These are phyloP conservation scores for Sporisorium scitamineum DNA, from an alignment of 1,284 basidiomycete genomes.

Conservation along the genomic window DNA sequence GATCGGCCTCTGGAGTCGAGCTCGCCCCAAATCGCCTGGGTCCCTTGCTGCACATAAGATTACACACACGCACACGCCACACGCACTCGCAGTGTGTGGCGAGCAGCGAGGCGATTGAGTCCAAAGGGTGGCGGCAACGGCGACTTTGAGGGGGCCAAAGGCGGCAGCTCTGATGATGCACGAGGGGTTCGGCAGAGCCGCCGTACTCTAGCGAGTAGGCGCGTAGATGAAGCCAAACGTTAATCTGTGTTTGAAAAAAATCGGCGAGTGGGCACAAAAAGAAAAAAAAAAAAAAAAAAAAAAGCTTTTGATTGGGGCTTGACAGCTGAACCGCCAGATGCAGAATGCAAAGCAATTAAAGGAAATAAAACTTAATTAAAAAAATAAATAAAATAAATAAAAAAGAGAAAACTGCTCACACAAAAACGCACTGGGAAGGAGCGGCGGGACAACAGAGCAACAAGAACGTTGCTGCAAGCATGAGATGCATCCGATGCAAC, in stretches of 20 bases:
- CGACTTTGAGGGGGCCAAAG: not conserved
- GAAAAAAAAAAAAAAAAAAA: too few species aligned
- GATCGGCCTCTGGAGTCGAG: not conserved
- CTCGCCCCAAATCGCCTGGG: slow-evolving; percentile 5
- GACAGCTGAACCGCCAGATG: not conserved
- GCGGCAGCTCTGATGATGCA: not conserved
- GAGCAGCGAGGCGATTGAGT: too few species aligned
- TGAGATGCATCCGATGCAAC: too few species aligned
- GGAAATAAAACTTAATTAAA: not conserved
- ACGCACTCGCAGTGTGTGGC: not conserved
- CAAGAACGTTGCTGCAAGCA: too few species aligned
- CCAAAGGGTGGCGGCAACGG: not conserved
- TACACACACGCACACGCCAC: not conserved
- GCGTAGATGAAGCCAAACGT: slow-evolving; percentile 1
- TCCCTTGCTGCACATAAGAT: not conserved
- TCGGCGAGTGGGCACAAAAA: too few species aligned
- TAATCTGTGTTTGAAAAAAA: not conserved
- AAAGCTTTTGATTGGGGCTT: not conserved
- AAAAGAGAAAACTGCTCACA: too few species aligned
- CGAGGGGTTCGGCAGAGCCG: slow-evolving; percentile 7
- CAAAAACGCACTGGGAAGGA: too few species aligned
- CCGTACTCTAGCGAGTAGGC: not conserved
- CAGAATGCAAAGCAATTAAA: not conserved
- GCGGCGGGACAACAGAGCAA: too few species aligned
- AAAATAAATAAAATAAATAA: not conserved